These are phyloP conservation scores for Carpinus viminea DNA, from an alignment of 306 rosid genomes.

Conservation along the genomic window DNA sequence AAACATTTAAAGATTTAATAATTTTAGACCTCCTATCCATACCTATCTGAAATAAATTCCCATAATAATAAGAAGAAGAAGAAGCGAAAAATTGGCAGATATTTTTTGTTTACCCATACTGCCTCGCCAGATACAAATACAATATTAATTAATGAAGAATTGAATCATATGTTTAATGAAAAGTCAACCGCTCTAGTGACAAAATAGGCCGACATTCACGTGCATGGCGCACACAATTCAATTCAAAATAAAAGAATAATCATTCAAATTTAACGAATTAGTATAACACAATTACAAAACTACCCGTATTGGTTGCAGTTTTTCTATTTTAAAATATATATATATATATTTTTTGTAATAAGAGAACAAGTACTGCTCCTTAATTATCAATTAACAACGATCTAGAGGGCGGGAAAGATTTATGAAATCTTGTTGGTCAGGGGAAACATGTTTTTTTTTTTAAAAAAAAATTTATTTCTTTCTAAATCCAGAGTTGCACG, in stretches of 20 bases:
- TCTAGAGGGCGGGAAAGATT: constrained; percentile 18
- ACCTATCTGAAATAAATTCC: no score
- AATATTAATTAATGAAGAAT: neutral
- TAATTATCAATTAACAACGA: constrained; percentile 9
- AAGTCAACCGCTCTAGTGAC: constrained; percentile 39
- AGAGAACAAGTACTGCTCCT: neutral
- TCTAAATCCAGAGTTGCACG: no score
- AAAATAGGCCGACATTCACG: constrained; percentile 40
- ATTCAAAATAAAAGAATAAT: constrained; percentile 33
- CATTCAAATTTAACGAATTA: neutral
- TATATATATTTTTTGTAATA: neutral
- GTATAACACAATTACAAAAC: neutral
- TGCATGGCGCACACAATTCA: constrained; percentile 48
- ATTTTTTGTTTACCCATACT: constrained; percentile 21
- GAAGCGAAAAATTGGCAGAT: constrained; percentile 29
- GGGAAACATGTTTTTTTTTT: neutral
- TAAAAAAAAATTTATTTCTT: no score
- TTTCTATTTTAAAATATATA: neutral
- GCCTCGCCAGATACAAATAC: constrained; percentile 1
- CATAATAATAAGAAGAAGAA: neutral
- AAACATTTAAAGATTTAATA: no score
- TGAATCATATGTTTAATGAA: constrained; percentile 19
- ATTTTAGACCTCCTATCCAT: no score
- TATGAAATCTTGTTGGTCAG: neutral
- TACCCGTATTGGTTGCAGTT: neutral